Evolutionary conservation across 2,329 filamentous ascomycete genomes (phyloP).

Genomic region (Cephalotrichum gorgonifer): DNA sequence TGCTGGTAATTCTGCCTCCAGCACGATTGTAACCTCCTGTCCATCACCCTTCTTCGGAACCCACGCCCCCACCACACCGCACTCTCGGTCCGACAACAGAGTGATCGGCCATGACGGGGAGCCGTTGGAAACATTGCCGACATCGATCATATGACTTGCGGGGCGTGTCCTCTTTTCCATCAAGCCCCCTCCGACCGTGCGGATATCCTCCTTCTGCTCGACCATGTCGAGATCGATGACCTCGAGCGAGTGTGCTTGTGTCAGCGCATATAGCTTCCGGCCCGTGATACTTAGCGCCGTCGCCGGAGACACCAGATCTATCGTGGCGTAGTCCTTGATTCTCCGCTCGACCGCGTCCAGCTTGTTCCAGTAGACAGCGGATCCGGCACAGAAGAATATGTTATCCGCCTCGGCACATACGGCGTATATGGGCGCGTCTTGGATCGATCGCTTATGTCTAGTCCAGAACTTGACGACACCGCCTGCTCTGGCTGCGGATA

Average conservation of each 20-base stretch:
- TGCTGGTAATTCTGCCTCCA: conserved; percentile 44
- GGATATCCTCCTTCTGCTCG: conserved; percentile 14
- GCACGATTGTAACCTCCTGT: conserved; percentile 34
- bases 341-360: conserved; percentile 41
- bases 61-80: conserved; percentile 39
- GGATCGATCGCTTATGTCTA: conserved; percentile 33
- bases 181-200: conserved; percentile 27
- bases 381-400: conserved; percentile 45
- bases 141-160: conserved; percentile 34
- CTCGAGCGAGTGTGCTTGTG: conserved; percentile 42
- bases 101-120: conserved; percentile 26
- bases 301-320: conserved; percentile 42
- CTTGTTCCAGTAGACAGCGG: conserved; percentile 43
- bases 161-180: conserved; percentile 33
- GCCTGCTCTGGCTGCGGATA: conserved; percentile 25
- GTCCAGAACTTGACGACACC: conserved; percentile 40
- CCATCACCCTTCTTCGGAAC: conserved; percentile 30
- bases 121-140: conserved; percentile 21
- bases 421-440: conserved; percentile 41
- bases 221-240: conserved; percentile 37
- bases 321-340: conserved; percentile 34
- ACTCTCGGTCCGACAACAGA: conserved; percentile 36
- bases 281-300: conserved; percentile 35
- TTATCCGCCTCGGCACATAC: conserved; percentile 43
- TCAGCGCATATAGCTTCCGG: conserved; percentile 40